phyloP scores from a whole-genome alignment of 768 basidiomycete genomes.

The Podaxis pistillaris region DNA sequence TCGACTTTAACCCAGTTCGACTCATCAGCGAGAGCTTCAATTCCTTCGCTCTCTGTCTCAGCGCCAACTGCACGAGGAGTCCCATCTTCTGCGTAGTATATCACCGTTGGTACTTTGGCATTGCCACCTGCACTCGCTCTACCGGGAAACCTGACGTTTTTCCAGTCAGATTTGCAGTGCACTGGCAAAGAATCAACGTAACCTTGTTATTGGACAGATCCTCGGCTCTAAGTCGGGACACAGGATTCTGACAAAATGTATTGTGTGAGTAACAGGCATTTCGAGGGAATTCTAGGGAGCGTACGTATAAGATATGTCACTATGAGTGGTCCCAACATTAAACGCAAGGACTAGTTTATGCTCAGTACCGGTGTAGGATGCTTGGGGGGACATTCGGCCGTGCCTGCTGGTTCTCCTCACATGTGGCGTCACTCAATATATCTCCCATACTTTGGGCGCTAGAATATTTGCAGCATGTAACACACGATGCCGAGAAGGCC shows the following conservation, averaged over 20 bases:
- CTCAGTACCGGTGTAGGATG: constrained; percentile 18
- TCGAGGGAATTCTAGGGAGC: not conserved
- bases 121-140: constrained; percentile 40
- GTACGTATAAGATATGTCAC: constrained; percentile 39
- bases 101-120: constrained; percentile 45
- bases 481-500: not conserved
- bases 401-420: not conserved
- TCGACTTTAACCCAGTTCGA: constrained; percentile 44
- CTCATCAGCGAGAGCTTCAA: constrained; percentile 36
- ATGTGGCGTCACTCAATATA: not conserved
- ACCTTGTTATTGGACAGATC: constrained; percentile 24
- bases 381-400: constrained; percentile 12
- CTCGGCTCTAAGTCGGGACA: constrained; percentile 30
- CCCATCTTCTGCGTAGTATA: constrained; percentile 43
- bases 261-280: not conserved
- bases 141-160: constrained; percentile 36
- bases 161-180: not conserved
- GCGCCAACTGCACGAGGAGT: constrained; percentile 39
- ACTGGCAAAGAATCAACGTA: not conserved
- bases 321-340: constrained; percentile 42
- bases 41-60: constrained; percentile 37
- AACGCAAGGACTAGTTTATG: constrained; percentile 41
- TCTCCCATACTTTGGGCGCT: not conserved
- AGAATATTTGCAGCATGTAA: not conserved
- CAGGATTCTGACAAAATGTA: constrained; percentile 27